phyloP scores from a whole-genome alignment of 1,284 basidiomycete species.

The Sutorius eximius region DNA sequence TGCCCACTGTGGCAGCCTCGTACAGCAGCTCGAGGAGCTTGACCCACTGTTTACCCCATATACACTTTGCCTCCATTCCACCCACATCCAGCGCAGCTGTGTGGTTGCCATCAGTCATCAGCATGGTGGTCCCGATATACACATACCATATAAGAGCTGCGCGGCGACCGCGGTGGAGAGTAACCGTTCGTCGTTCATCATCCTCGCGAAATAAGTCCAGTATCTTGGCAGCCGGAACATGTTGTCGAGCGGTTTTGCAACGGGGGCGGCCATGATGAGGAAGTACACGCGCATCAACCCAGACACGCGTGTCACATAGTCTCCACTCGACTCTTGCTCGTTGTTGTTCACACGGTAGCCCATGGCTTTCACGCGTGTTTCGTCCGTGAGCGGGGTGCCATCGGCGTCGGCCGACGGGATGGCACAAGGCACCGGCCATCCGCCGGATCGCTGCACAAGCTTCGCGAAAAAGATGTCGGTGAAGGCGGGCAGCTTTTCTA shows the following conservation, averaged over 20 bases:
- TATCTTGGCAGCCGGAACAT: slow-evolving; percentile 62
- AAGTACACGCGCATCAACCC: slow-evolving; percentile 91
- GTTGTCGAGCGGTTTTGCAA: slow-evolving; percentile 43
- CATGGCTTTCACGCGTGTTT: slow-evolving; percentile 62
- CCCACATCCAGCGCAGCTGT: slow-evolving; percentile 73
- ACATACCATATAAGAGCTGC: slow-evolving; percentile 67
- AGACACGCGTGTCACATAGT: slow-evolving; percentile 75
- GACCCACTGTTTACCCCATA: slow-evolving; percentile 79
- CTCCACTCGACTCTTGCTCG: slow-evolving; percentile 51
- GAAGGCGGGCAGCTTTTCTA: slow-evolving; percentile 43
- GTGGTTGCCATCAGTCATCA: slow-evolving; percentile 19
- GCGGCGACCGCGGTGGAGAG: slow-evolving; percentile 56
- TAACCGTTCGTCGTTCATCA: slow-evolving; percentile 51
- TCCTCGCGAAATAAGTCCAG: slow-evolving; percentile 70
- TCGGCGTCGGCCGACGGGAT: slow-evolving; percentile 53
- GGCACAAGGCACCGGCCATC: slow-evolving; percentile 62
- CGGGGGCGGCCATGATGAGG: slow-evolving; percentile 60
- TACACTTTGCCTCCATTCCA: slow-evolving; percentile 55
- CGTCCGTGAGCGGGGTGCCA: slow-evolving; percentile 50
- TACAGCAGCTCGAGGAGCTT: slow-evolving; percentile 73
- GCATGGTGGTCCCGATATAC: slow-evolving; percentile 6
- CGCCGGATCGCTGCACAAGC: slow-evolving; percentile 77
- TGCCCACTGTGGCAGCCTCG: slow-evolving; percentile 56
- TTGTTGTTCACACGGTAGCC: slow-evolving; percentile 53
- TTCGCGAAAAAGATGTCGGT: slow-evolving; percentile 81